These are phyloP conservation scores for Heritiera fomes DNA, from an alignment of 345 rosid genomes.

Conservation along the genomic window DNA sequence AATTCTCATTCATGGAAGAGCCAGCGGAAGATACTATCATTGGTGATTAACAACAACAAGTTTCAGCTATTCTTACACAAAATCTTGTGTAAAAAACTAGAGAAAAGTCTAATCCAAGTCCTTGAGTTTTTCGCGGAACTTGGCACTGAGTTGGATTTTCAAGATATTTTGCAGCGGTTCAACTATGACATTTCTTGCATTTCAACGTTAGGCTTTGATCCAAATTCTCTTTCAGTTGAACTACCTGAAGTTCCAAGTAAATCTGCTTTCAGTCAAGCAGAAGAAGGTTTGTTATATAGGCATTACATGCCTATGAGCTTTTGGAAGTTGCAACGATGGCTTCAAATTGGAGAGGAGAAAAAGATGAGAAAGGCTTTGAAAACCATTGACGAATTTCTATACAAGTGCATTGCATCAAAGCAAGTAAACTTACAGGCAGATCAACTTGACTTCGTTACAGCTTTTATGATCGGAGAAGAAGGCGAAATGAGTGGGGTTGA, in stretches of 20 bases:
- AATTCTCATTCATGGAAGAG: conserved; percentile 22
- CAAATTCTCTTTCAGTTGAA: background rate
- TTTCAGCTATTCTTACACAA: background rate
- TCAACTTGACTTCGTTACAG: conserved; percentile 7
- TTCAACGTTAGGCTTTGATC: conserved; percentile 14
- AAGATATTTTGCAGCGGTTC: conserved; percentile 35
- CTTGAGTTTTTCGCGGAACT: background rate
- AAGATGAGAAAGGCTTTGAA: conserved; percentile 16
- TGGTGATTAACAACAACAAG: background rate
- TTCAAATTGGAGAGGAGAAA: conserved; percentile 23
- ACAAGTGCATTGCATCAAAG: conserved; percentile 21
- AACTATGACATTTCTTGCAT: conserved; percentile 26
- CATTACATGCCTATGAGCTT: background rate
- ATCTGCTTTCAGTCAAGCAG: background rate
- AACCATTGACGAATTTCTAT: conserved; percentile 10
- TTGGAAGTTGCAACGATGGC: background rate
- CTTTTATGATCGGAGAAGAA: conserved; percentile 16
- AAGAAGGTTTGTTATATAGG: background rate
- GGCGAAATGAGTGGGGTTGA: background rate
- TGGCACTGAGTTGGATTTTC: conserved; percentile 24
- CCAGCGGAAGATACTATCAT: conserved; percentile 17
- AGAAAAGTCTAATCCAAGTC: conserved; percentile 11
- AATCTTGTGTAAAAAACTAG: background rate
- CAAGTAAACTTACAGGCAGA: background rate
- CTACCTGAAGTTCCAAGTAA: background rate